Evolutionary conservation across 2,329 filamentous ascomycete genomes (phyloP).

Genomic region (Aureobasidium sp.): DNA sequence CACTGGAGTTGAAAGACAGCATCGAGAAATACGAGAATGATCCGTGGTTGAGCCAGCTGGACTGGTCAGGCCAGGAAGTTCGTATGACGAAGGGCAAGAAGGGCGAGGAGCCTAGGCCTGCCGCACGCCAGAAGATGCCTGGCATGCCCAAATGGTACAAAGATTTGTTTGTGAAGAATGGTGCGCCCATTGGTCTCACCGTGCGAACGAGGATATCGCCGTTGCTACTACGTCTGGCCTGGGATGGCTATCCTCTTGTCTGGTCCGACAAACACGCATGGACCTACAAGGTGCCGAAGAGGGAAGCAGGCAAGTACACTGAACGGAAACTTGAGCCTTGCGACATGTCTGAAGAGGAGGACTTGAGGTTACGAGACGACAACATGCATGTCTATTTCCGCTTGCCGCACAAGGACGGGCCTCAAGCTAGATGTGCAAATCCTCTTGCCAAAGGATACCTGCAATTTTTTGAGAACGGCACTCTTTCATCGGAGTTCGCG

Average conservation of each 20-base stretch:
- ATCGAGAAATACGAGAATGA: constrained; percentile 66
- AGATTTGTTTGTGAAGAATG: constrained; percentile 67
- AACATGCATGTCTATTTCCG: constrained; percentile 70
- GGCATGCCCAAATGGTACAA: constrained; percentile 97
- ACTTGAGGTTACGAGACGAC: constrained; percentile 60
- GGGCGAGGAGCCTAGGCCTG: constrained; percentile 66
- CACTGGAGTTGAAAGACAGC: constrained; percentile 65
- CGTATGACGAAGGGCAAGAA: constrained; percentile 90
- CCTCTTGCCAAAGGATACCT: constrained; percentile 90
- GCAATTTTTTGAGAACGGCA: constrained; percentile 83
- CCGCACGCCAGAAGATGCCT: constrained; percentile 81
- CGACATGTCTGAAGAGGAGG: constrained; percentile 69
- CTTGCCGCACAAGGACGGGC: constrained; percentile 92
- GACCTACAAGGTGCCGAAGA: constrained; percentile 71
- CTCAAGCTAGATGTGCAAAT: constrained; percentile 72
- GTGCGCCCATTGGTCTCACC: constrained; percentile 65
- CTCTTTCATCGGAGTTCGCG: constrained; percentile 74
- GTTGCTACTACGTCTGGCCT: constrained; percentile 72
- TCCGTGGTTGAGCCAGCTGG: constrained; percentile 86
- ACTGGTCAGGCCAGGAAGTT: constrained; percentile 91
- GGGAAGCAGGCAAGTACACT: constrained; percentile 58
- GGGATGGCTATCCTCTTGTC: constrained; percentile 81
- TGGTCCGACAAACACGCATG: constrained; percentile 94
- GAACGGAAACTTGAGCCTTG: constrained; percentile 67
- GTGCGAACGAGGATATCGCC: constrained; percentile 86